phyloP scores from a whole-genome alignment of 1,284 basidiomycete species.

The Pascua sp. region DNA sequence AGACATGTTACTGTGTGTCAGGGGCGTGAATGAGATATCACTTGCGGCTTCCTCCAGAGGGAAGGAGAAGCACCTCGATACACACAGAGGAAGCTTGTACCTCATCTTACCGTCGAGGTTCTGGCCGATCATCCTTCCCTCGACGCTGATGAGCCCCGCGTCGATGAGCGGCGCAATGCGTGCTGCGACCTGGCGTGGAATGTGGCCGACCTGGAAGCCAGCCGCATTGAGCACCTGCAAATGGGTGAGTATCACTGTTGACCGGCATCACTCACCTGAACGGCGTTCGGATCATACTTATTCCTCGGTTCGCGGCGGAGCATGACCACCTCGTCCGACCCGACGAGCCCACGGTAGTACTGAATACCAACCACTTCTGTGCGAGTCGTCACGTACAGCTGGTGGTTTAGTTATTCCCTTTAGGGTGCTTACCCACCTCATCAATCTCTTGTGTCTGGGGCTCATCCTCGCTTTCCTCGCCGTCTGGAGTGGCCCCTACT shows the following conservation, averaged over 20 bases:
- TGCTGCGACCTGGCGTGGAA: slow-evolving; percentile 60
- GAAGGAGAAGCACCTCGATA: slow-evolving; percentile 31
- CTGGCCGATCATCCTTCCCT: slow-evolving; percentile 59
- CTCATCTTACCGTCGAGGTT: slow-evolving; percentile 35
- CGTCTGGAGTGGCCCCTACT: not conserved
- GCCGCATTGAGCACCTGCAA: slow-evolving; percentile 69
- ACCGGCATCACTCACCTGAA: slow-evolving; percentile 26
- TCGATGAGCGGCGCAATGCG: slow-evolving; percentile 71
- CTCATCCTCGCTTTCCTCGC: slow-evolving; percentile 17
- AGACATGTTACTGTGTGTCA: slow-evolving; percentile 51
- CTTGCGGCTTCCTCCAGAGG: slow-evolving; percentile 48
- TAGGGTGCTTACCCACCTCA: slow-evolving; percentile 29
- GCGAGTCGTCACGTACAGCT: slow-evolving; percentile 61
- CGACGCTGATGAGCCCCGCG: slow-evolving; percentile 59
- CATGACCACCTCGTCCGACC: slow-evolving; percentile 69
- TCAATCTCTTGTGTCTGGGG: slow-evolving; percentile 21
- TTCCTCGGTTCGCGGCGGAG: slow-evolving; percentile 68
- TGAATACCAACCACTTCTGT: slow-evolving; percentile 74
- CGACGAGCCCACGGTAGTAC: slow-evolving; percentile 77
- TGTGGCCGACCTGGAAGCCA: slow-evolving; percentile 70
- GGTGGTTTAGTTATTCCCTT: slow-evolving; percentile 29
- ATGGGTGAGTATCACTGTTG: slow-evolving; percentile 51
- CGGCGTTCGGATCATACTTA: slow-evolving; percentile 60
- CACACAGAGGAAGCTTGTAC: slow-evolving; percentile 62
- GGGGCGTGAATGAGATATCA: not conserved